Evolutionary conservation across 2,329 filamentous ascomycete species (phyloP).

Genomic region (Apiospora aurea): DNA sequence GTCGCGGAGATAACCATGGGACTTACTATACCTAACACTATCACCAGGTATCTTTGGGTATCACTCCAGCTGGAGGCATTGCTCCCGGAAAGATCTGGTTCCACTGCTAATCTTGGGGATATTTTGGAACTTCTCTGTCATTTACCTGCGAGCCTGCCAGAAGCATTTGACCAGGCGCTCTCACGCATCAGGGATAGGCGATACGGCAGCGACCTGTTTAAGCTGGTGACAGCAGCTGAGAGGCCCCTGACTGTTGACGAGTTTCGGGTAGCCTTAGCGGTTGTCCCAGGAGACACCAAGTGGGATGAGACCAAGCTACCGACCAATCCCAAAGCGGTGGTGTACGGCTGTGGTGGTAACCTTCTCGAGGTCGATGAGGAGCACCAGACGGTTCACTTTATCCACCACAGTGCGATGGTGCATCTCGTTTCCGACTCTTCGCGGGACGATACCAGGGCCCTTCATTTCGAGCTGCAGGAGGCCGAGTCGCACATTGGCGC

Average conservation of each 20-base stretch:
- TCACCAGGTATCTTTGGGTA: not conserved
- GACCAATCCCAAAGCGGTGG: not conserved
- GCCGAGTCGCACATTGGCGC: not conserved
- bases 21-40: rapidly evolving
- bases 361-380: not conserved
- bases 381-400: not conserved
- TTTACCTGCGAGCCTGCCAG: not conserved
- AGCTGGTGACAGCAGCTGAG: not conserved
- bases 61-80: not conserved
- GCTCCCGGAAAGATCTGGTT: not conserved
- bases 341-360: not conserved
- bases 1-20: too few species aligned
- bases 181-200: not conserved
- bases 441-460: not conserved
- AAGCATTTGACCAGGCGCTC: not conserved
- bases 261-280: not conserved
- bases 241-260: not conserved
- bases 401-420: not conserved
- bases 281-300: not conserved
- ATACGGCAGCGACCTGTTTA: not conserved
- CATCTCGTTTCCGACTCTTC: not conserved
- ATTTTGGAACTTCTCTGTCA: not conserved
- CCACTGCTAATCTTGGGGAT: rapidly evolving
- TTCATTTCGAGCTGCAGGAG: not conserved
- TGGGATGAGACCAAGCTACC: not conserved